A percentile compares a stretch with the other conserved stretches of the same genome.
Conservation (phyloP, 2,329 filamentous ascomycete species). For the Aspergillus sp. region DNA sequence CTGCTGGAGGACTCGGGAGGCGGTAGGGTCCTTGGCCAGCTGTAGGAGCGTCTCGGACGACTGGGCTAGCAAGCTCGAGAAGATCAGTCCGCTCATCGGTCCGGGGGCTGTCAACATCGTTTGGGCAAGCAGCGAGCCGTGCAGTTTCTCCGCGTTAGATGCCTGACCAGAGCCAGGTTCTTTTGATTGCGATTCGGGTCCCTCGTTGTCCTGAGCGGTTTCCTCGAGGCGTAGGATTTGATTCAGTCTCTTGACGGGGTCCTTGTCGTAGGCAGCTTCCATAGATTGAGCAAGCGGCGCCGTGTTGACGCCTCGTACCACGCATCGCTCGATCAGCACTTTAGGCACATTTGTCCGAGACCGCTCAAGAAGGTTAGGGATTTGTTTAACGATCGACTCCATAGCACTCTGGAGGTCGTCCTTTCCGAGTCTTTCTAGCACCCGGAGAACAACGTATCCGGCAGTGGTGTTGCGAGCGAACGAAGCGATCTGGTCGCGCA, state of each 20-base stretch:
- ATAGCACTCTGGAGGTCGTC: slow-evolving; percentile 78
- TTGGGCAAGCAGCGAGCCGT: slow-evolving; percentile 80
- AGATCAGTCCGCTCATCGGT: slow-evolving; percentile 66
- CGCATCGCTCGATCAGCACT: slow-evolving; percentile 78
- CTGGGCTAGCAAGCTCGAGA: slow-evolving; percentile 67
- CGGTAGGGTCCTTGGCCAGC: slow-evolving; percentile 63
- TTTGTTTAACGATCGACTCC: slow-evolving; percentile 68
- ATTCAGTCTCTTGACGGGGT: slow-evolving; percentile 51
- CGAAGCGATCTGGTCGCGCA: slow-evolving; percentile 75
- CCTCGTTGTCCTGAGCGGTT: slow-evolving; percentile 46
- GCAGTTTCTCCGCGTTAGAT: slow-evolving; percentile 56
- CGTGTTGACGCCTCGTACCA: slow-evolving; percentile 62
- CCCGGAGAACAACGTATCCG: slow-evolving; percentile 78
- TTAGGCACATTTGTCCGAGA: slow-evolving; percentile 77
- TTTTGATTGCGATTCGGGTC: slow-evolving; percentile 40
- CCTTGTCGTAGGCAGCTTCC: slow-evolving; percentile 57
- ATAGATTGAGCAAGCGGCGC: slow-evolving; percentile 57
- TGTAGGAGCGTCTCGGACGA: slow-evolving; percentile 56
- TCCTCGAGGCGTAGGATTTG: slow-evolving; percentile 61
- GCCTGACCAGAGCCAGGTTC: slow-evolving; percentile 40
- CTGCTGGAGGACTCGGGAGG: slow-evolving; percentile 64
- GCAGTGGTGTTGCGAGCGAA: slow-evolving; percentile 88
- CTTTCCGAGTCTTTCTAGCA: slow-evolving; percentile 79
- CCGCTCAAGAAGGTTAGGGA: slow-evolving; percentile 71
- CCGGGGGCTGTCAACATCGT: slow-evolving; percentile 75